Base-by-base conservation (phyloP, 2,329 filamentous ascomycete species). In the Phyllosticta capitalensis region DNA sequence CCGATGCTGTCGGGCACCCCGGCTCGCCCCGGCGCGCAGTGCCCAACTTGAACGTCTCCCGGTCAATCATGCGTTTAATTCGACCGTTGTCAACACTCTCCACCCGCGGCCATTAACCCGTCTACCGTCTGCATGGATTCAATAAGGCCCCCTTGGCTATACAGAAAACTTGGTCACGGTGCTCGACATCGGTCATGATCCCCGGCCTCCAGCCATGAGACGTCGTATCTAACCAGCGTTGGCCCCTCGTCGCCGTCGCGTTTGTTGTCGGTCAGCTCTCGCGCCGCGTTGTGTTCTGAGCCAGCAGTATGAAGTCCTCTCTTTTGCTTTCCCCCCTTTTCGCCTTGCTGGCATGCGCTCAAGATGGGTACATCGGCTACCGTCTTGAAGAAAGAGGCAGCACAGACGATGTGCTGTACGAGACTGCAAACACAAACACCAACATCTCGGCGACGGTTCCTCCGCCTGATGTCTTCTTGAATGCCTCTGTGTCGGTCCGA, bases 391-490 rank as follows among this genome's bases (percentile, higher is more conserved):
- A 79, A 57, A 74, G 76, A 33, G 79, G 79, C 55, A 79, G 83
- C 65, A 76, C 77, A 6, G 73, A 78, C 24, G 77, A 80, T 2
- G 74, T 76, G 14, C 68, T 77, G 52, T 84, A 83, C 69, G 79
- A 81, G 64, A 84, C 82, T 0, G 77, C 73, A 51, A 74, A 76
- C 64, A 83, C 80, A 0, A 68, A 70, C 4, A 66, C 72, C 1
- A 77, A 76, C 53, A 65, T 77, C 20, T 74, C 74, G 6, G 65
- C 72, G 1, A 74, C 77, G 0, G 68, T 74, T 21, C 71, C 75
- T 0, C 74, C 78, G 52, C 83, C 83, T 2, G 83, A 85, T 64
- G 82, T 85, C 19, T 82, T 79, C 63, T 78, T 85, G 57, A 85
- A 85, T 64, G 83, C 83, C 9, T 79, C 76, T 1, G 78, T 85